Base-by-base conservation (phyloP, 352 stramenopile genomes). In the Phytophthora crassamura region DNA sequence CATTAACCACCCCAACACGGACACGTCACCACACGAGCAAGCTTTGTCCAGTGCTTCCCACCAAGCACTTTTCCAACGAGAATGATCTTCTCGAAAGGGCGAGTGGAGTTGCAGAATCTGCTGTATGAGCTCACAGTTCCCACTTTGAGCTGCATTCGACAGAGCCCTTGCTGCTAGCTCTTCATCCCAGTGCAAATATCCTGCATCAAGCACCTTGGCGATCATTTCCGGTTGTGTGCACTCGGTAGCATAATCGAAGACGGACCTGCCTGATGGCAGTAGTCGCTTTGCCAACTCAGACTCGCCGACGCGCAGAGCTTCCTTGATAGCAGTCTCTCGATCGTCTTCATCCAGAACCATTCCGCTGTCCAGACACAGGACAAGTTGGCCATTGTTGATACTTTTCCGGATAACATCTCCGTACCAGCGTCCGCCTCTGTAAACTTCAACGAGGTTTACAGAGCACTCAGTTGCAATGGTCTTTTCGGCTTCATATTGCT, bases 31-130 rank as follows among this genome's bases (percentile, higher is more conserved):
- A 9, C 34, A 25, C 5, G 14, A 45, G 10, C 53, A 36, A 15
- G 41, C 53, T 5, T 16, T 41, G 18, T 47, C 16, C 20, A 61
- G 12, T 38, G 41, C 14, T 0, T 25, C 4, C 12, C 15, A 1
- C 53, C 53, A 61, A 8, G 12, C 22, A 22, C 20, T 7, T 36
- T 54, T 16, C 43, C 55, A 55, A 20, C 5, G 4, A 8, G 4
- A 3, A 11, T 30, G n/a, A 2, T 49, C 22, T 28, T 40, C 0
- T 42, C 1, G 55, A 39, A 55, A 34, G 0, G 55, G 55, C 2
- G 43, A 63, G 28, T 63, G 55, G 25, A 63, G 42, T 16, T 54
- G 43, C 4, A 54, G 15, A 18, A 63, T 39, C 15, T 63, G 55
- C 22, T 46, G 34, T 28, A 53, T 53, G n/a, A 55, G 22, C 7